Conservation (phyloP, 2,329 filamentous ascomycete genomes). For the Exophiala alcalophila region DNA sequence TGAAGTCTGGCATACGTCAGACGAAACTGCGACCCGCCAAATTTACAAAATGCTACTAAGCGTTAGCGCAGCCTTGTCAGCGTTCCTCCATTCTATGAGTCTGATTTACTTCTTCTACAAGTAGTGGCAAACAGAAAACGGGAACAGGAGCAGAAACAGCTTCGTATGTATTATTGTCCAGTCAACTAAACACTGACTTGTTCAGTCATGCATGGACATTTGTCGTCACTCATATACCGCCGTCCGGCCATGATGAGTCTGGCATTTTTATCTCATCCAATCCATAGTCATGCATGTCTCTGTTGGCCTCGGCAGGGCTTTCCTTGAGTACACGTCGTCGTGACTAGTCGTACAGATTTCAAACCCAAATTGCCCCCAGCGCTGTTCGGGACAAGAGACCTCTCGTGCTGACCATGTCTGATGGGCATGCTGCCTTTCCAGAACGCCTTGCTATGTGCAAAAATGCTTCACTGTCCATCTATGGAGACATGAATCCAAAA, state of each 20-base stretch:
- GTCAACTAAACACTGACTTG: no score
- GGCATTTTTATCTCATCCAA: constrained; percentile 6
- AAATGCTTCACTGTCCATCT: constrained; percentile 17
- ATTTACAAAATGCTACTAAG: background rate
- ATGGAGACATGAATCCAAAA: constrained; percentile 24
- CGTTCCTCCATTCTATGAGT: no score
- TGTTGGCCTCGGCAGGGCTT: constrained; percentile 2
- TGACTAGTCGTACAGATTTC: constrained; percentile 25
- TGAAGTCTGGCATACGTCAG: constrained; percentile 12
- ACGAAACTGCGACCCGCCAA: background rate
- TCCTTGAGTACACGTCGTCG: constrained; percentile 15
- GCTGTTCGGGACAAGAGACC: no score
- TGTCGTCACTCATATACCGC: background rate
- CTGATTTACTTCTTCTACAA: no score
- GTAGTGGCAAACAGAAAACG: no score
- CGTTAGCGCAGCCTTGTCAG: constrained; percentile 18
- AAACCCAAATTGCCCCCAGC: no score
- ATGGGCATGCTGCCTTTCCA: constrained; percentile 12
- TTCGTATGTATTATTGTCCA: no score
- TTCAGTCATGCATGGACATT: constrained; percentile 1
- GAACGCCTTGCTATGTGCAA: constrained; percentile 26
- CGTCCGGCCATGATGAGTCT: background rate
- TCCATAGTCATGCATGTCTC: constrained; percentile 7
- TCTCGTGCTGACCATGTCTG: constrained; percentile 12
- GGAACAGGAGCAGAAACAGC: no score